Conservation (phyloP, 225 moss, liverwort and hornwort species). For the Asterella californica region DNA sequence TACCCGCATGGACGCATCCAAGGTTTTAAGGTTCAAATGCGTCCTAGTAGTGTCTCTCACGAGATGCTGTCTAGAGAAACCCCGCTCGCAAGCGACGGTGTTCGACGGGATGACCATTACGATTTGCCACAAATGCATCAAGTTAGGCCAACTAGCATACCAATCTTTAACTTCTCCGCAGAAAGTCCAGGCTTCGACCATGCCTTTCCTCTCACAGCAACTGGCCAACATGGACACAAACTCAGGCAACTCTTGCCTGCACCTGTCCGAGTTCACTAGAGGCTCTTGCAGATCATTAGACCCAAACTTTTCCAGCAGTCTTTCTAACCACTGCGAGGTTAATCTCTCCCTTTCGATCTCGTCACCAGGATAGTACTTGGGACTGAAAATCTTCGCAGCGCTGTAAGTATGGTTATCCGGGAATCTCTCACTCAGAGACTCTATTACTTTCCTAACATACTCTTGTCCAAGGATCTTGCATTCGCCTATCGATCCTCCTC, state of each 20-base stretch:
- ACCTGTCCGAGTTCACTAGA: conserved; percentile 25
- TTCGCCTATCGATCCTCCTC: conserved; percentile 28
- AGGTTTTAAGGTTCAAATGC: conserved; percentile 15
- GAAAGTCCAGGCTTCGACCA: conserved; percentile 33
- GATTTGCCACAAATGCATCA: conserved; percentile 34
- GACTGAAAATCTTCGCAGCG: conserved; percentile 29
- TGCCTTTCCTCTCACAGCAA: conserved; percentile 32
- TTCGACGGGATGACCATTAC: conserved; percentile 34
- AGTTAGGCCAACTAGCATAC: conserved; percentile 27
- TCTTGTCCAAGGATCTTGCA: conserved; percentile 31
- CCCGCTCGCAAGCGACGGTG: conserved; percentile 26
- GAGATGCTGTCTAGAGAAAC: conserved; percentile 23
- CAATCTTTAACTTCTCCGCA: conserved; percentile 31
- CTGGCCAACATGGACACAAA: conserved; percentile 34
- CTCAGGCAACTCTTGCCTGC: conserved; percentile 28
- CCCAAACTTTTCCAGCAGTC: conserved; percentile 26
- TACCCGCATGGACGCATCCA: conserved; percentile 27
- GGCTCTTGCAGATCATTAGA: conserved; percentile 23
- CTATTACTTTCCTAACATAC: conserved; percentile 23
- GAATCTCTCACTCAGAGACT: conserved; percentile 26
- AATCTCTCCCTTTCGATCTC: conserved; percentile 26
- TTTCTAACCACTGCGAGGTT: conserved; percentile 30
- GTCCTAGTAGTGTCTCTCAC: conserved; percentile 18
- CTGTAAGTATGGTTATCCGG: conserved; percentile 22
- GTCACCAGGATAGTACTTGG: conserved; percentile 24